Conservation (phyloP, 106 monocot genomes). For the Dactylorhiza incarnata region DNA sequence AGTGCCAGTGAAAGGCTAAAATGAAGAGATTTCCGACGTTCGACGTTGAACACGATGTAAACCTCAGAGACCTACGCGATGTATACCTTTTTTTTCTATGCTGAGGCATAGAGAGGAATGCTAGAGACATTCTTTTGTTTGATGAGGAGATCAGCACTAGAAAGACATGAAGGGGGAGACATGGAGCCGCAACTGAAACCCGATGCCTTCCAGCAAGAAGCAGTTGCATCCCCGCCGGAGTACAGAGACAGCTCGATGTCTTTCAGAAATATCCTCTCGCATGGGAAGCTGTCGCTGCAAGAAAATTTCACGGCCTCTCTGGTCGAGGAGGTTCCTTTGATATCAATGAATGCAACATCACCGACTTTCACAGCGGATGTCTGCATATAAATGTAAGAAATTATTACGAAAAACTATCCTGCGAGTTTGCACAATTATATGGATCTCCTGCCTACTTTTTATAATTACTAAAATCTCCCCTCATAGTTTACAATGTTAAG, state of each 20-base stretch:
- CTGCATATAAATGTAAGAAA: conserved; percentile 26
- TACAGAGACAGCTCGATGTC: conserved; percentile 39
- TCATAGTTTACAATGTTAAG: too few species aligned
- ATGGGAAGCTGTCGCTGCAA: conserved; percentile 60
- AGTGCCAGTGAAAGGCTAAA: too few species aligned
- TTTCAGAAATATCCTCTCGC: conserved; percentile 42
- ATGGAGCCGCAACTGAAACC: conserved; percentile 37
- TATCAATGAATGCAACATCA: conserved; percentile 36
- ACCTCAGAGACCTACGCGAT: background rate
- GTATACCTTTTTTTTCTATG: background rate
- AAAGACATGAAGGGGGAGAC: conserved; percentile 45
- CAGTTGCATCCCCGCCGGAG: conserved; percentile 26
- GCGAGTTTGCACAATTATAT: too few species aligned
- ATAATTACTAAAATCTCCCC: too few species aligned
- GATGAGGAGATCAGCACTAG: conserved; percentile 4
- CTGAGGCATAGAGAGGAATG: background rate
- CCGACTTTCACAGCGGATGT: conserved; percentile 58
- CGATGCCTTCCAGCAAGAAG: conserved; percentile 55
- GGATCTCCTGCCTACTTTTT: too few species aligned
- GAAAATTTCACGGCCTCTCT: conserved; percentile 41
- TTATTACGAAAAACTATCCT: background rate
- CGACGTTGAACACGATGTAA: too few species aligned
- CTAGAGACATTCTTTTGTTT: background rate
- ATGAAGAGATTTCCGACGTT: too few species aligned
- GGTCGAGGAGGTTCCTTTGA: conserved; percentile 59